phyloP scores from a whole-genome alignment of 108 stramenopile genomes.

The Nannochloropsis salina region DNA sequence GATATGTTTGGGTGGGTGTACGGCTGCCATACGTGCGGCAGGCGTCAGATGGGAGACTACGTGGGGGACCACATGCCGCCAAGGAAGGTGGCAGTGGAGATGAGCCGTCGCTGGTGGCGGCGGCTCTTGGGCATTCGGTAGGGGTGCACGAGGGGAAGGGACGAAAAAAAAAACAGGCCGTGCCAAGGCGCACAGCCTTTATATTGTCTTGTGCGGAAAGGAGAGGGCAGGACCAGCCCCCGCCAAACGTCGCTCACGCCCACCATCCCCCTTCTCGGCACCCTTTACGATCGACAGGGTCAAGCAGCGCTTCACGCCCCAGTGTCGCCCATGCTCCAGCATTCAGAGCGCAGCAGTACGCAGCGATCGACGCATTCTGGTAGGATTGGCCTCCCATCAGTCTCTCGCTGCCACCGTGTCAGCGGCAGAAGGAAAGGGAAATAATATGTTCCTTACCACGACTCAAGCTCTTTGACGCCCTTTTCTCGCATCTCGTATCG shows the following conservation, averaged over 20 bases:
- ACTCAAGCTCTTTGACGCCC: too few species aligned
- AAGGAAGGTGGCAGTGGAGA: constrained; percentile 62
- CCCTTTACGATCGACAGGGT: constrained; percentile 32
- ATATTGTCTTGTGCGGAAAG: too few species aligned
- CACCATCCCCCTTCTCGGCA: too few species aligned
- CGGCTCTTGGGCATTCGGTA: constrained; percentile 37
- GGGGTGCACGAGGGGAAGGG: background rate
- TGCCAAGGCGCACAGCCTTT: background rate
- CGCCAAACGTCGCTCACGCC: too few species aligned
- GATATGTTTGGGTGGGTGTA: background rate
- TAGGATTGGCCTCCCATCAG: background rate
- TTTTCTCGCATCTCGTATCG: too few species aligned
- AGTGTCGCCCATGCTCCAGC: constrained; percentile 66
- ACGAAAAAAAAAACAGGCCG: background rate
- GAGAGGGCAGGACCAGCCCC: too few species aligned
- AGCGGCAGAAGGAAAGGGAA: too few species aligned
- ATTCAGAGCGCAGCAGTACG: constrained; percentile 49
- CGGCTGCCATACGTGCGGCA: background rate
- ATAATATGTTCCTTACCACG: too few species aligned
- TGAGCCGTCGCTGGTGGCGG: constrained; percentile 60
- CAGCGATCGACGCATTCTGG: background rate
- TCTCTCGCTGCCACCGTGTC: too few species aligned
- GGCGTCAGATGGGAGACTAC: constrained; percentile 48
- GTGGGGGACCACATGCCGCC: constrained; percentile 85
- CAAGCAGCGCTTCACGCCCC: constrained; percentile 70